These are phyloP conservation scores for Metschnikowia arizonensis DNA, from an alignment of 805 yeast species.

Conservation along the genomic window DNA sequence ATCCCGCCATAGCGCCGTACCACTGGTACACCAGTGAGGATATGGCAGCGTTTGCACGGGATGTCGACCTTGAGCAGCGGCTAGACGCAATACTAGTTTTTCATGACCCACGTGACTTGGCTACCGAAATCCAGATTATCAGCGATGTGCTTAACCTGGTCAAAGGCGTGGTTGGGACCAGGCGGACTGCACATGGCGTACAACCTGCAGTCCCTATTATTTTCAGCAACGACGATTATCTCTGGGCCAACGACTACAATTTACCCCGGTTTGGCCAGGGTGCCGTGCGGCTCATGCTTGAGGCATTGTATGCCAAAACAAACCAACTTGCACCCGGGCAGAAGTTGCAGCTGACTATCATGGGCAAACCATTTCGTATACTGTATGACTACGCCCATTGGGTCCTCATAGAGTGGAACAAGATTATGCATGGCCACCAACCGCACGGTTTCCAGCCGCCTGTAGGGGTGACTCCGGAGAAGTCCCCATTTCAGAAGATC, in stretches of 20 bases:
- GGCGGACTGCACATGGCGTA: conserved; percentile 25
- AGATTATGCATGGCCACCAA: conserved; percentile 27
- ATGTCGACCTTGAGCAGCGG: conserved; percentile 30
- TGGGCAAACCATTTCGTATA: conserved; percentile 78
- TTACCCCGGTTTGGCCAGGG: conserved; percentile 90
- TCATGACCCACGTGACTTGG: conserved; percentile 87
- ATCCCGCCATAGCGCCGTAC: conserved; percentile 65
- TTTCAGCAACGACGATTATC: conserved; percentile 77
- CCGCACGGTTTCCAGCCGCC: conserved; percentile 32
- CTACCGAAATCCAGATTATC: conserved; percentile 76
- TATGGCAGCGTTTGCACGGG: conserved; percentile 37
- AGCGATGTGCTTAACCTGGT: conserved; percentile 65
- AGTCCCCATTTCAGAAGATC: conserved; percentile 48
- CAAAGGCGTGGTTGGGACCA: conserved; percentile 61
- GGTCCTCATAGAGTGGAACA: conserved; percentile 55
- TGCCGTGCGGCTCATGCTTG: conserved; percentile 64
- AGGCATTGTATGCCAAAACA: conserved; percentile 52
- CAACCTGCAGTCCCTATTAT: conserved; percentile 64
- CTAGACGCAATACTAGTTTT: conserved; percentile 79
- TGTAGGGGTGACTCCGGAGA: conserved; percentile 36
- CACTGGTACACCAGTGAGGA: conserved; percentile 49
- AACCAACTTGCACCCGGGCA: conserved; percentile 39
- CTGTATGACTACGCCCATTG: conserved; percentile 83
- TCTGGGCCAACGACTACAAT: conserved; percentile 82
- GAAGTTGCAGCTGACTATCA: conserved; percentile 48